Evolutionary conservation across 139 green algal species (phyloP), one percentile per base, ranked within the genome.

Genomic region (Yamagishiella unicocca): DNA sequence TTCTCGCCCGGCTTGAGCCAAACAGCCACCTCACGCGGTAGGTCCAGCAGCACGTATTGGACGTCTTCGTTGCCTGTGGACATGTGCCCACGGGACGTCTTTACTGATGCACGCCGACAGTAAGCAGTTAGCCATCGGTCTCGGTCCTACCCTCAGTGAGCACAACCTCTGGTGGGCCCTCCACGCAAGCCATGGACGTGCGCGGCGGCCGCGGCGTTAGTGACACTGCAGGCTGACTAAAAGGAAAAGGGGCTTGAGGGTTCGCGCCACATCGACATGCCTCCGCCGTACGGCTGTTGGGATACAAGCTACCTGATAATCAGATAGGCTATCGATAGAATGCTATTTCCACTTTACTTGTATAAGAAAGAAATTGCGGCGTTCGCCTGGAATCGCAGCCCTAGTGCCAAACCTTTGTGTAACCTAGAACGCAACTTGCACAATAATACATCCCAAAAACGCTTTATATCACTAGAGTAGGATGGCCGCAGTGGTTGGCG

Each of bases 31-130:
- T 87, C 82, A 12, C 50, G 67, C n/a, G 82, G 82, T 22, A 87
- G 35, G 67, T 87, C 82, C 43, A 87, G 35, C 12, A 87, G 37
- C 14, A 87, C 46, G 27, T 87, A 87, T 17, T 87, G 82, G 14
- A 87, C 82, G 14, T 87, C 67, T 31, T 87, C 82, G 67, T 77
- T 53, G 35, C 82, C 82, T 87, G 82, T 37, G 78, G 0, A 35
- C 19, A 50, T 0, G 25, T 7, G 33, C 27, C 17, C 0, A 7
- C n/a, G 6, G 9, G 25, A n/a, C 22, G 2, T 35, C 33, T 62
- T 7, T 46, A n/a, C 46, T 8, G 12, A 21, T 24, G 29, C 33
- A 24, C 27, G 40, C n/a, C 73, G 73, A 40, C 29, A 55, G 71
- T 22, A 58, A 76, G 67, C 31, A 46, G 50, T 50, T 64, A 27